phyloP scores from a whole-genome alignment of 2,329 filamentous ascomycete species.

The Colletotrichum sp. region DNA sequence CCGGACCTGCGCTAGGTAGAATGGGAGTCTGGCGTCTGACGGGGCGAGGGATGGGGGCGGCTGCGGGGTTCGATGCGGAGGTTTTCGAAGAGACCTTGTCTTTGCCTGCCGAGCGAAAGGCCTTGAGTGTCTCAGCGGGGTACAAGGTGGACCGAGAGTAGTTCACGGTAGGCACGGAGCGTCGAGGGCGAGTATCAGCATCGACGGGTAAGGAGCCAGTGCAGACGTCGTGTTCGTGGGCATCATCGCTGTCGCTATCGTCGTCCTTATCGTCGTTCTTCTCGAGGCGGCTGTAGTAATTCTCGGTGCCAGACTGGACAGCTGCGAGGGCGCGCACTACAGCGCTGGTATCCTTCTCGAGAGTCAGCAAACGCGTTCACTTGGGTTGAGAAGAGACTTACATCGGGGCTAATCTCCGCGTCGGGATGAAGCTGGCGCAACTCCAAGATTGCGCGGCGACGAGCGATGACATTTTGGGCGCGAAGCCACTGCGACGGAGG shows the following conservation, averaged over 20 bases:
- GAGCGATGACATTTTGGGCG: background rate
- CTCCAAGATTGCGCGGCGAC: background rate
- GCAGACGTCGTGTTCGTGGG: background rate
- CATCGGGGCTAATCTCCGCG: background rate
- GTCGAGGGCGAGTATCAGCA: background rate
- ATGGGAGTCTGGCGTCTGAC: background rate
- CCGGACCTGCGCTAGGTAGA: background rate
- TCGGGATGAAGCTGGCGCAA: background rate
- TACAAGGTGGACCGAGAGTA: background rate
- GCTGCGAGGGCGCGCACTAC: background rate
- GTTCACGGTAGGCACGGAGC: background rate
- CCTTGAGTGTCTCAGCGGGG: background rate
- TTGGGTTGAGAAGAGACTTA: background rate
- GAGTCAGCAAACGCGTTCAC: rapidly evolving
- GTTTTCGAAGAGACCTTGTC: background rate
- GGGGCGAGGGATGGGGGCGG: background rate
- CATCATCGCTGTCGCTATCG: background rate
- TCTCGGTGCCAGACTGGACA: background rate
- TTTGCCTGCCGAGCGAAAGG: background rate
- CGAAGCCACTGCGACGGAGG: background rate
- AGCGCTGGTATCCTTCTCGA: background rate
- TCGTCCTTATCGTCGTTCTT: background rate
- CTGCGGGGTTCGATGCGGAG: background rate
- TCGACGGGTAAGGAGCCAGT: background rate
- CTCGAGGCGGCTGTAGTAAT: background rate